phyloP scores from a whole-genome alignment of 129 eudicot genomes.

The Ambrosia trifida region DNA sequence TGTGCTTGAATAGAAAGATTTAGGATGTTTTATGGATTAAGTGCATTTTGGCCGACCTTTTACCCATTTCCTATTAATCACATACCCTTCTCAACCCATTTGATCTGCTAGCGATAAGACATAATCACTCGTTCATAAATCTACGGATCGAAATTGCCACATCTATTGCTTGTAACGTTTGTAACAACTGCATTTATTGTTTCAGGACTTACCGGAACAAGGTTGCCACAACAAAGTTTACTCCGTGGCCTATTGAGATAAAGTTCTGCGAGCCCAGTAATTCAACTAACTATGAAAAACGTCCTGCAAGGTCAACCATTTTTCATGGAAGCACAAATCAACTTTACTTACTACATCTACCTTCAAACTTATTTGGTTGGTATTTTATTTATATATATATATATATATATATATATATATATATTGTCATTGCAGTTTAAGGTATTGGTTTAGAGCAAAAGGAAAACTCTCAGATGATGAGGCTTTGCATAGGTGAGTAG shows the following conservation, averaged over 20 bases:
- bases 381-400: not conserved
- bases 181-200: conserved; percentile 15
- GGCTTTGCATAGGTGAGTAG: conserved; percentile 86
- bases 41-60: not conserved
- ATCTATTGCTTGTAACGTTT: not conserved
- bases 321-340: not conserved
- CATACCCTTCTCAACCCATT: not conserved
- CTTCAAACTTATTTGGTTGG: not conserved
- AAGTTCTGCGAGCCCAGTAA: conserved; percentile 76
- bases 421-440: conserved; percentile 51
- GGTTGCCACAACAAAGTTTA: conserved; percentile 57
- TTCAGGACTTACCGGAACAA: conserved; percentile 84
- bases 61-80: not conserved
- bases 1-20: not conserved
- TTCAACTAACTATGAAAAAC: conserved; percentile 59
- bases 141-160: not conserved
- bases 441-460: conserved; percentile 86
- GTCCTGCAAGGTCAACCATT: conserved; percentile 73
- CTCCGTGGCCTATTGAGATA: conserved; percentile 91
- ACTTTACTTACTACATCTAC: not conserved
- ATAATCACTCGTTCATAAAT: not conserved
- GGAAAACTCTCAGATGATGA: conserved; percentile 88
- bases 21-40: not conserved
- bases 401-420: too few relatives aligned
- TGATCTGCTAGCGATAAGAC: conserved; percentile 1